Conservation (phyloP, 2,329 filamentous ascomycete genomes). For the Eutypa lata region DNA sequence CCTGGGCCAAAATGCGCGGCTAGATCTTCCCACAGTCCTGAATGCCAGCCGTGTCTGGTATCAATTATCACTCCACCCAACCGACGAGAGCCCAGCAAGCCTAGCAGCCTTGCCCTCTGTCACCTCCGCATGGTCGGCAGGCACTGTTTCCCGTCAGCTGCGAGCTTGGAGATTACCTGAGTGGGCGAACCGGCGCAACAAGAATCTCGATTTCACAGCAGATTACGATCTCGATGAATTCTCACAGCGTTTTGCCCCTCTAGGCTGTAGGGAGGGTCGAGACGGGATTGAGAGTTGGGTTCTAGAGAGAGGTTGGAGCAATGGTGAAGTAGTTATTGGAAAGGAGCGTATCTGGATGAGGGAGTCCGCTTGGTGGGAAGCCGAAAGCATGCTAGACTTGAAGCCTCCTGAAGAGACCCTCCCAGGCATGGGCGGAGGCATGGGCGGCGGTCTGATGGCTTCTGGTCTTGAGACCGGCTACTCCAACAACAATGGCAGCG, state of each 20-base stretch:
- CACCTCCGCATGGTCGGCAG: conserved; percentile 89
- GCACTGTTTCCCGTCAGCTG: conserved; percentile 86
- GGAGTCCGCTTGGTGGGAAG: conserved; percentile 95
- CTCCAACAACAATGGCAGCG: conserved; percentile 58
- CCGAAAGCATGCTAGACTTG: conserved; percentile 90
- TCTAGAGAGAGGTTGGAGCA: conserved; percentile 94
- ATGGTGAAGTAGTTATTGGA: conserved; percentile 90
- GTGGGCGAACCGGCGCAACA: conserved; percentile 92
- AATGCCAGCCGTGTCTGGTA: conserved; percentile 92
- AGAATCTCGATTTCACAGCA: conserved; percentile 89
- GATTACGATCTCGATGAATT: conserved; percentile 97
- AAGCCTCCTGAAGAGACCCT: conserved; percentile 58
- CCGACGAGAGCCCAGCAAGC: conserved; percentile 75
- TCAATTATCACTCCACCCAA: conserved; percentile 87
- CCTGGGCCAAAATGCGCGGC: conserved; percentile 72
- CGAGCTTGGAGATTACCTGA: conserved; percentile 91
- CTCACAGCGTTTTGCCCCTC: conserved; percentile 70
- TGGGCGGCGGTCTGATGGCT: conserved; percentile 32
- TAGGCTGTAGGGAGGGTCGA: conserved; percentile 85
- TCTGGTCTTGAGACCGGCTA: conserved; percentile 70
- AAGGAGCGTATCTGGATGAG: conserved; percentile 94
- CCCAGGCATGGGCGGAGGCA: conserved; percentile 25
- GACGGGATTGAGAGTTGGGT: conserved; percentile 95
- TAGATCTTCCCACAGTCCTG: conserved; percentile 73
- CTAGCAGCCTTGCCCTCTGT: conserved; percentile 69